Evolutionary conservation across 768 basidiomycete genomes (phyloP).

Genomic region (Rhodotorula babjevae): DNA sequence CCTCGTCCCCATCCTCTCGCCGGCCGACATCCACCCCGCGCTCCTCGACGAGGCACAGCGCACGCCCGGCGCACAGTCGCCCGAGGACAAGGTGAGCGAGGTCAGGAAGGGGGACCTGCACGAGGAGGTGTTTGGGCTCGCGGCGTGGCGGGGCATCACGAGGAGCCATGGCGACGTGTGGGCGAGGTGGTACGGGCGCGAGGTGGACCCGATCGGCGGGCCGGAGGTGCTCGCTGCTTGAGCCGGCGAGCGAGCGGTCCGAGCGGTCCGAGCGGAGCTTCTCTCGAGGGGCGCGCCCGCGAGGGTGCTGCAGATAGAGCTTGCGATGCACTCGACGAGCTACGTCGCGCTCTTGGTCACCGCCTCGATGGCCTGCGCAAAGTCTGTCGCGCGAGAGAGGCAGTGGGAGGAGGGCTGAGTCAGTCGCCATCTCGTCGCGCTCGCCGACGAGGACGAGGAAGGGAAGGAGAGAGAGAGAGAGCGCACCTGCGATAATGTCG

Average conservation of each 20-base stretch:
- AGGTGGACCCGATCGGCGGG: constrained; percentile 17
- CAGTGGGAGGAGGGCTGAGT: not conserved
- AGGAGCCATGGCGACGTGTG: constrained; percentile 17
- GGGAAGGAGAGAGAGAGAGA: not conserved
- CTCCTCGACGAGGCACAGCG: not conserved
- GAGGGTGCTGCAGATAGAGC: too few relatives aligned
- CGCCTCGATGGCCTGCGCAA: constrained; percentile 48
- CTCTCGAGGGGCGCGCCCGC: too few relatives aligned
- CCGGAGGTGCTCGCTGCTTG: not conserved
- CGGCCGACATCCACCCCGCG: not conserved
- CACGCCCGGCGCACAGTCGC: not conserved
- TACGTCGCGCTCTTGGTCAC: not conserved
- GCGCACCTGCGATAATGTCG: constrained; percentile 48
- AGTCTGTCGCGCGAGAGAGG: constrained; percentile 36
- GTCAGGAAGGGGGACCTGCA: constrained; percentile 23
- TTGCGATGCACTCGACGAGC: too few relatives aligned
- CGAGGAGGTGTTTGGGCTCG: constrained; percentile 22
- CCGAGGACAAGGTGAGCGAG: not conserved
- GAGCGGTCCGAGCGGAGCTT: too few relatives aligned
- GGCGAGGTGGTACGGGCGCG: constrained; percentile 21
- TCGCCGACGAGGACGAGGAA: not conserved
- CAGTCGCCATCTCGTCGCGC: not conserved
- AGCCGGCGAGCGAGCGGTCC: too few relatives aligned
- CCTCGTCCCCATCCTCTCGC: not conserved
- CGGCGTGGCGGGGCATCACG: constrained; percentile 31